Evolutionary conservation across 2,329 filamentous ascomycete species (phyloP).

Genomic region (Orbilia brochopaga): DNA sequence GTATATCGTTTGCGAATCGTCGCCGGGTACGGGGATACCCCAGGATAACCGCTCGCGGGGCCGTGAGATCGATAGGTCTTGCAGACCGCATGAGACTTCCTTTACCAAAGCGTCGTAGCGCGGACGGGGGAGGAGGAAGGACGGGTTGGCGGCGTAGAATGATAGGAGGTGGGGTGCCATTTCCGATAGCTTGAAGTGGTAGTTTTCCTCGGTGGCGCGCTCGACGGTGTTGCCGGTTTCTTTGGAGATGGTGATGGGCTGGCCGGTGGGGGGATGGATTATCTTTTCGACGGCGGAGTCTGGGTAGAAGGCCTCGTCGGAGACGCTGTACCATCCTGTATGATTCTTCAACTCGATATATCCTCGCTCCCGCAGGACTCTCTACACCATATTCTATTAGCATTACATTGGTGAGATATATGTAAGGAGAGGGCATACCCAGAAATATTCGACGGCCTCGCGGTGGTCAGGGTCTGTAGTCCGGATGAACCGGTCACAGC

Average conservation of each 20-base stretch:
- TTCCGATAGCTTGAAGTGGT: constrained; percentile 88
- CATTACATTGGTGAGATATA: constrained; percentile 39
- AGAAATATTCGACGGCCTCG: constrained; percentile 86
- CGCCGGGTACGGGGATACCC: constrained; percentile 87
- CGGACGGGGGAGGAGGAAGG: constrained; percentile 74
- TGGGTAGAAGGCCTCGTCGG: constrained; percentile 96
- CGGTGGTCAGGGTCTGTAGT: constrained; percentile 85
- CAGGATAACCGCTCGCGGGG: constrained; percentile 78
- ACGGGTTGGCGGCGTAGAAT: constrained; percentile 78
- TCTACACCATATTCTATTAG: constrained; percentile 51
- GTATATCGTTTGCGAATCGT: constrained; percentile 87
- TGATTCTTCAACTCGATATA: constrained; percentile 86
- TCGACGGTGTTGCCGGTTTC: constrained; percentile 94
- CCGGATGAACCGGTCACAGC: constrained; percentile 85
- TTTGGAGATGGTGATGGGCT: constrained; percentile 64
- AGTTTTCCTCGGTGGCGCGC: constrained; percentile 91
- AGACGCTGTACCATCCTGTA: constrained; percentile 94
- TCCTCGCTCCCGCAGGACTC: constrained; percentile 73
- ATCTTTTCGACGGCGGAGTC: constrained; percentile 73
- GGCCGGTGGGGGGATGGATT: constrained; percentile 77
- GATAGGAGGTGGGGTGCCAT: constrained; percentile 78
- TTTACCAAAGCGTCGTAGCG: constrained; percentile 79
- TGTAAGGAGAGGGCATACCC: constrained; percentile 62
- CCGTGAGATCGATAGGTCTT: constrained; percentile 87
- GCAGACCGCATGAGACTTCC: constrained; percentile 76